Percentiles rank a stretch among this genome's conserved stretches.
Evolutionary conservation across 441 rosid genomes (phyloP).

Genomic region (Erodium trifolium): DNA sequence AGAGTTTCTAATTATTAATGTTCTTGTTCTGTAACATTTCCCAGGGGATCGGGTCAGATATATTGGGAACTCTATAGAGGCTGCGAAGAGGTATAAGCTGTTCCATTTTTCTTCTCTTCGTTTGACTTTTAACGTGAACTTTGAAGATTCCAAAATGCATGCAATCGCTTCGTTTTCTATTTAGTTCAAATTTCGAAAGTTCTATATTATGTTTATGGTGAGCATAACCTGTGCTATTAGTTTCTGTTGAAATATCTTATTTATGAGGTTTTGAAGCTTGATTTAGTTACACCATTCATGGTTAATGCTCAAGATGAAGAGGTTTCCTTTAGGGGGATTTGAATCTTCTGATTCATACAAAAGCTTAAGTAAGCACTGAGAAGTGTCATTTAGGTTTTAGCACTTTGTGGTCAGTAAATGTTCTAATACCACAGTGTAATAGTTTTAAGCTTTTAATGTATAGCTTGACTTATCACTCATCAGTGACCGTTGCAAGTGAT

Average conservation of each 20-base stretch:
- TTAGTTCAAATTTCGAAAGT: not conserved
- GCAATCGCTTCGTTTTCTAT: not conserved
- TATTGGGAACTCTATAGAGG: constrained; percentile 54
- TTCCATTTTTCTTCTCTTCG: constrained; percentile 1
- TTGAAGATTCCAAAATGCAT: not conserved
- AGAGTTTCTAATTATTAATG: not conserved
- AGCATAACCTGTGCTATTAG: not conserved
- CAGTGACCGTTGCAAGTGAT: too few species aligned
- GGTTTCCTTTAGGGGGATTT: too few species aligned
- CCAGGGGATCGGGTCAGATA: constrained; percentile 90
- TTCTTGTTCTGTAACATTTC: constrained; percentile 13
- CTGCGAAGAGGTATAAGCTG: constrained; percentile 51
- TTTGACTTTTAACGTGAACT: not conserved
- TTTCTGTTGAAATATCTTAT: not conserved
- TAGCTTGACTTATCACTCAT: too few species aligned
- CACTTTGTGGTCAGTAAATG: too few species aligned
- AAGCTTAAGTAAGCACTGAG: too few species aligned
- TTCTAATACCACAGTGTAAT: too few species aligned
- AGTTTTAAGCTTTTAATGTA: too few species aligned
- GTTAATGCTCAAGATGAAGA: too few species aligned
- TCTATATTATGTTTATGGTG: not conserved
- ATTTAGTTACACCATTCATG: not conserved
- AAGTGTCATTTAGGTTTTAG: too few species aligned
- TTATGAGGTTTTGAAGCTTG: not conserved
- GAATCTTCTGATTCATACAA: too few species aligned